Conservation (phyloP, 192 early-diverging fungal species). For the Coemansia sp. region DNA sequence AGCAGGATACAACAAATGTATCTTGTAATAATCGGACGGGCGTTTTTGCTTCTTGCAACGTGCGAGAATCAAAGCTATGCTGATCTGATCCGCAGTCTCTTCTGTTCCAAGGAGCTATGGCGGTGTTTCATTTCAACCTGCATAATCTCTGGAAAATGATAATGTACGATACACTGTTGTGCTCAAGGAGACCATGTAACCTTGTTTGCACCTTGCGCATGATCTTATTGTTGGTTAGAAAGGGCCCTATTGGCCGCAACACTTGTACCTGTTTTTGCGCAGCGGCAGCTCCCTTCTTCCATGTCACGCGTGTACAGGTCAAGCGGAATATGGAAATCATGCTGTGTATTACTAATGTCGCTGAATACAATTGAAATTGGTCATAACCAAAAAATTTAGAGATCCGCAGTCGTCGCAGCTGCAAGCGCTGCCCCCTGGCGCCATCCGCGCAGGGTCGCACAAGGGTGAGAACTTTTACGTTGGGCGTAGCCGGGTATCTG, state of each 20-base stretch:
- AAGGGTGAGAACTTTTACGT: slow-evolving; percentile 25
- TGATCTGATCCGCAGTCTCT: neutral
- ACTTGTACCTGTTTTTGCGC: slow-evolving; percentile 11
- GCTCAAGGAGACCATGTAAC: neutral
- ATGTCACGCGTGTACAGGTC: neutral
- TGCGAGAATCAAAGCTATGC: neutral
- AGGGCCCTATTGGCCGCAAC: too few relatives aligned
- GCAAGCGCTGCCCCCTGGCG: slow-evolving; percentile 16
- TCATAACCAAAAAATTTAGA: slow-evolving; percentile 7
- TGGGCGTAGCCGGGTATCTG: slow-evolving; percentile 24
- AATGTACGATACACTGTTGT: neutral
- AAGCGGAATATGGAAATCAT: neutral
- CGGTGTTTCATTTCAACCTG: neutral
- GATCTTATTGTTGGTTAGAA: neutral
- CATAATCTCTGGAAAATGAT: neutral
- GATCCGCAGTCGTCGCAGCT: slow-evolving; percentile 16
- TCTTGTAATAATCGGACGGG: too few relatives aligned
- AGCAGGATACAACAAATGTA: too few relatives aligned
- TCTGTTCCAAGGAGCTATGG: neutral
- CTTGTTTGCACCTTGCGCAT: neutral
- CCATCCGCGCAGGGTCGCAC: slow-evolving; percentile 29
- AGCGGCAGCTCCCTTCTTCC: too few relatives aligned
- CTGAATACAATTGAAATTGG: too few relatives aligned
- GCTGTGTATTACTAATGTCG: neutral
- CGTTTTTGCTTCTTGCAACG: too few relatives aligned